Percentiles rank a stretch among this genome's conserved stretches.
Conservation (phyloP, 768 basidiomycete genomes). For the Suillus clintonianus region DNA sequence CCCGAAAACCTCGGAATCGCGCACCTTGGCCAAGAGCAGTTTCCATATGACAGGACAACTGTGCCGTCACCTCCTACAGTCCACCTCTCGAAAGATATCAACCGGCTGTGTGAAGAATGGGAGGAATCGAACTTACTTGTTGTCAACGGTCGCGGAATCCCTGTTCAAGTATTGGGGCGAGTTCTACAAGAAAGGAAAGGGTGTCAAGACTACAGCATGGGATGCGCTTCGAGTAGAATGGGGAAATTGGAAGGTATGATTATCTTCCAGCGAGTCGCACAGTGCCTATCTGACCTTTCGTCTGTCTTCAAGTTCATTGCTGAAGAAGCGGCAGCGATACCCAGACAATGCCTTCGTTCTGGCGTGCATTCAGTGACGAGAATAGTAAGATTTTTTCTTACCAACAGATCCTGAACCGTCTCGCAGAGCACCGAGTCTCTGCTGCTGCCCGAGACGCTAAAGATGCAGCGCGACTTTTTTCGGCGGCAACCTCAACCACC, state of each 20-base stretch:
- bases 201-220: conserved; percentile 10
- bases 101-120: conserved; percentile 18
- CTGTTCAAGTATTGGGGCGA: conserved; percentile 17
- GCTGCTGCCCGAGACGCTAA: conserved; percentile 6
- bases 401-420: conserved; percentile 9
- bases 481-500: too few relatives aligned
- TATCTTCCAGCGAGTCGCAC: not conserved
- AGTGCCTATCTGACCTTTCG: not conserved
- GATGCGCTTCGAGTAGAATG: conserved; percentile 9
- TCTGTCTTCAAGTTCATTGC: conserved; percentile 18
- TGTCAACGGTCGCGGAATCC: conserved; percentile 11
- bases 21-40: not conserved
- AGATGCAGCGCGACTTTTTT: too few relatives aligned
- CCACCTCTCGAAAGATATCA: conserved; percentile 13
- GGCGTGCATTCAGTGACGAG: conserved; percentile 10
- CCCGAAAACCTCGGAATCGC: not conserved
- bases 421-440: not conserved
- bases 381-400: conserved; percentile 6
- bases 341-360: conserved; percentile 11
- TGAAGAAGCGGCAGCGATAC: conserved; percentile 7
- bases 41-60: not conserved
- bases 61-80: not conserved
- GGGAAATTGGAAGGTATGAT: conserved; percentile 15
- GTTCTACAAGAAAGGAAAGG: conserved; percentile 15
- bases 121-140: conserved; percentile 11